Evolutionary conservation across 2,329 filamentous ascomycete genomes (phyloP).

Genomic region (Clarireedia monteithiana): DNA sequence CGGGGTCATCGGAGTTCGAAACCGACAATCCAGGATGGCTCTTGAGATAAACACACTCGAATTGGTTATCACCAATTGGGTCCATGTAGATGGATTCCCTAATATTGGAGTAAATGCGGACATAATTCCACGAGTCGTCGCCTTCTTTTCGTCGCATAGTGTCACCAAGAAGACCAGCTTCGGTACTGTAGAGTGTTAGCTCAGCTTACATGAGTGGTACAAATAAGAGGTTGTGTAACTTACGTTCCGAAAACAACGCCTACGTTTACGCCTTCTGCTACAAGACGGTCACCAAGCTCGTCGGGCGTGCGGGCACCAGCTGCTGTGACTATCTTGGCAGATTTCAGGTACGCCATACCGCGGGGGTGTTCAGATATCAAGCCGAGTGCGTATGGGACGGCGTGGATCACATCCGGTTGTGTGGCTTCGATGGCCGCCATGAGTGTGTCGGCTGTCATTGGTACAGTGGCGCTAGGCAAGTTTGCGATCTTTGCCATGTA

Average conservation of each 20-base stretch:
- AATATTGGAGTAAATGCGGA: constrained; percentile 30
- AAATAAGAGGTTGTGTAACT: background rate
- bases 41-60: constrained; percentile 29
- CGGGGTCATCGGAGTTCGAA: constrained; percentile 35
- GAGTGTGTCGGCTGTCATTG: constrained; percentile 43
- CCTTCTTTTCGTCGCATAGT: constrained; percentile 39
- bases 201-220: background rate
- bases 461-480: constrained; percentile 46
- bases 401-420: constrained; percentile 33
- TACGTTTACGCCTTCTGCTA: constrained; percentile 44
- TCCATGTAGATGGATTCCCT: constrained; percentile 16
- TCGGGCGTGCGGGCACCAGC: constrained; percentile 53
- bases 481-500: constrained; percentile 41
- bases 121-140: constrained; percentile 55
- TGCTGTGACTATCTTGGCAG: constrained; percentile 45
- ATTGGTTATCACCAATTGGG: constrained; percentile 27
- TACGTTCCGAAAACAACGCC: constrained; percentile 44
- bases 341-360: constrained; percentile 41
- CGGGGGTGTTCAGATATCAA: constrained; percentile 49
- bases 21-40: constrained; percentile 32
- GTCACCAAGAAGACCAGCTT: constrained; percentile 54
- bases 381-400: constrained; percentile 51
- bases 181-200: constrained; percentile 33
- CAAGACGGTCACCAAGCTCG: constrained; percentile 45
- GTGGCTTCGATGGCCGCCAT: constrained; percentile 35